Base-by-base conservation (phyloP, 495 filamentous ascomycete genomes). In the Annulohypoxylon nitens region DNA sequence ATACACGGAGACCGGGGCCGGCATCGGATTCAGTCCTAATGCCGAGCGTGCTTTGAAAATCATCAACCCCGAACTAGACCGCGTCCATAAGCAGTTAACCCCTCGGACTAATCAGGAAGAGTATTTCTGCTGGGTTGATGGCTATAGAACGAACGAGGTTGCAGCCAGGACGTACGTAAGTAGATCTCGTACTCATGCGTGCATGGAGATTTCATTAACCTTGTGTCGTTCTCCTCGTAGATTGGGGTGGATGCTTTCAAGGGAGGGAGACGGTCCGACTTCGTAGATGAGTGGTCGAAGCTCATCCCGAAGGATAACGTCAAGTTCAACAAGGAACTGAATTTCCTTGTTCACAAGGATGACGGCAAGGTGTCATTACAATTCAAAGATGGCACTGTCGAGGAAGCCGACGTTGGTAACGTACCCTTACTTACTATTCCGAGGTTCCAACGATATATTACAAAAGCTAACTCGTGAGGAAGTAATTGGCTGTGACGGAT, bases 11-110 rank as follows among this genome's bases (percentile, higher is more conserved):
- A 85, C 90, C 48, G 89, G 89, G 0, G 86, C 88, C 0, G 89
- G 89, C 9, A 83, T 91, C 53, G 86, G 85, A 3, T 86, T 90
- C 73, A 84, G 83, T 16, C 87, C 89, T 12, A 89, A 89, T 33
- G 86, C 88, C 0, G 85, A 89, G 70, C 80, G 82, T 12, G 86
- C 88, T 7, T 85, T 91, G 81, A 75, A 71, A 2, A 61, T 84
- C 4, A 80, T 90, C 25, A 83, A 87, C 63, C 84, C 85, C 0
- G 37, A 55, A 47, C 34, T 83, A 11, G 61, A 79, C 39, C 53
- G 58, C 2, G 60, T 77, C 7, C 85, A 78, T 68, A 82, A 82
- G 61, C 67, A 73, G 5, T 78, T 81, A 2, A 77, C 82, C 9
- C 78, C 81, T n/a, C 75, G 81, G n/a, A 81, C 78, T 50, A 62